A percentile compares a stretch with the other conserved stretches of the same genome.
These are phyloP conservation scores for Brassica hybrid DNA, from an alignment of 441 rosid species.

Conservation along the genomic window DNA sequence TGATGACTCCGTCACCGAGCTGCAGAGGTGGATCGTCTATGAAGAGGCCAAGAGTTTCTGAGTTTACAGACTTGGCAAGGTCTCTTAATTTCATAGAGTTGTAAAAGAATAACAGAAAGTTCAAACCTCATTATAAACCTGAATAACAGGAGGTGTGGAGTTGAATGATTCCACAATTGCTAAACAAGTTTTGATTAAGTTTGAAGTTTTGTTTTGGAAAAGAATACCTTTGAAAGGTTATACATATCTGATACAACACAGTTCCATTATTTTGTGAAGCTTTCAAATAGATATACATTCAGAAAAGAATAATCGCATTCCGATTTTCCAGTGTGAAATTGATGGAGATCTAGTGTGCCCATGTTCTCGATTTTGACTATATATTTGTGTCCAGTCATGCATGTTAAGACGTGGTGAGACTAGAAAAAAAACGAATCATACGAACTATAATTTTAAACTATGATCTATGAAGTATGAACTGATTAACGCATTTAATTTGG, in stretches of 20 bases:
- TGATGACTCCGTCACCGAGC: background rate
- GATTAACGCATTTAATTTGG: slow-evolving; percentile 32
- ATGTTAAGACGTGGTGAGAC: slow-evolving; percentile 34
- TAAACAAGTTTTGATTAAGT: no score
- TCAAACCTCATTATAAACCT: no score
- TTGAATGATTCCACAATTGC: no score
- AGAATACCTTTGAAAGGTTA: background rate
- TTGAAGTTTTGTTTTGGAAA: no score
- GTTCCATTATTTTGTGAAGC: background rate
- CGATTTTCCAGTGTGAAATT: slow-evolving; percentile 27
- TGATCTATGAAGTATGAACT: background rate
- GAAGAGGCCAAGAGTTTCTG: background rate
- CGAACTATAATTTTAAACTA: slow-evolving; percentile 28
- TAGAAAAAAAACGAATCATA: background rate
- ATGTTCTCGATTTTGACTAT: slow-evolving; percentile 37
- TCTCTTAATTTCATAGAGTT: background rate
- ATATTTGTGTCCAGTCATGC: slow-evolving; percentile 23
- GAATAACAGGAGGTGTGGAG: no score
- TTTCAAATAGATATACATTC: slow-evolving; percentile 3
- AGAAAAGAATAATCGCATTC: slow-evolving; percentile 13
- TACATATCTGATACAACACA: background rate
- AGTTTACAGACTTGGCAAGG: background rate
- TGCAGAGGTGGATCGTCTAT: background rate
- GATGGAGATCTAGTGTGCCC: slow-evolving; percentile 32
- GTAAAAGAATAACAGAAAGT: no score